These are phyloP conservation scores for Thelephora terrestris DNA, from an alignment of 1,284 basidiomycete genomes.

Conservation along the genomic window DNA sequence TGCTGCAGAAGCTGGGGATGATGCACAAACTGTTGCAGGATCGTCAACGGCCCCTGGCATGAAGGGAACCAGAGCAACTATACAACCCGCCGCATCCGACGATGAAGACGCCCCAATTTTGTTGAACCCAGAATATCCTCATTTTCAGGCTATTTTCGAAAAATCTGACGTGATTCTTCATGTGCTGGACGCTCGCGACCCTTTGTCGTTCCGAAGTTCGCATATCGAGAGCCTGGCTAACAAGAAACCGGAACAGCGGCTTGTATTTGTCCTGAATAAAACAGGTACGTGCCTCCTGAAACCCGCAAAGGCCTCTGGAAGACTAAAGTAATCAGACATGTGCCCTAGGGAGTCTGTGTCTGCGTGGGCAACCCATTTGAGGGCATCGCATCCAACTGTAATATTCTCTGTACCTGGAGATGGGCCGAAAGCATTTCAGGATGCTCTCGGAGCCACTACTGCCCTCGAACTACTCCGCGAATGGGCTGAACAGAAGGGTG, in stretches of 20 bases:
- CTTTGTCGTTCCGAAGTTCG: conserved; percentile 56
- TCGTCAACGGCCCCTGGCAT: conserved; percentile 20
- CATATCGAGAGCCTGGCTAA: conserved; percentile 52
- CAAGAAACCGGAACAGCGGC: conserved; percentile 36
- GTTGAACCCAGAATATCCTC: conserved; percentile 58
- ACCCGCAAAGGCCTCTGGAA: not conserved
- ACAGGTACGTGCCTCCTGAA: conserved; percentile 45
- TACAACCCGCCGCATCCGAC: conserved; percentile 22
- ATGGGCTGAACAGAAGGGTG: conserved; percentile 36
- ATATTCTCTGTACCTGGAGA: conserved; percentile 61
- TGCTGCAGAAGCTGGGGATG: conserved; percentile 20
- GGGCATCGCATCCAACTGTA: conserved; percentile 60
- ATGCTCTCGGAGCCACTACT: conserved; percentile 49
- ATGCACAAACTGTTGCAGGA: conserved; percentile 6
- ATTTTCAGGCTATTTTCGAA: conserved; percentile 66
- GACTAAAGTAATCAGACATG: conserved; percentile 41
- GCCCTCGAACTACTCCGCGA: conserved; percentile 36
- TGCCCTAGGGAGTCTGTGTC: conserved; percentile 76
- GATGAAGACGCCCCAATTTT: conserved; percentile 48
- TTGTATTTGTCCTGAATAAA: conserved; percentile 79
- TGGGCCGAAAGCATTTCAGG: conserved; percentile 30
- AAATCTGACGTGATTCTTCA: conserved; percentile 78
- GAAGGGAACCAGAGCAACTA: conserved; percentile 21
- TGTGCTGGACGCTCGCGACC: conserved; percentile 83
- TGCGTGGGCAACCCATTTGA: conserved; percentile 67